Evolutionary conservation across 148 eudicot genomes (phyloP).

Genomic region (Rhododendron ovatum): DNA sequence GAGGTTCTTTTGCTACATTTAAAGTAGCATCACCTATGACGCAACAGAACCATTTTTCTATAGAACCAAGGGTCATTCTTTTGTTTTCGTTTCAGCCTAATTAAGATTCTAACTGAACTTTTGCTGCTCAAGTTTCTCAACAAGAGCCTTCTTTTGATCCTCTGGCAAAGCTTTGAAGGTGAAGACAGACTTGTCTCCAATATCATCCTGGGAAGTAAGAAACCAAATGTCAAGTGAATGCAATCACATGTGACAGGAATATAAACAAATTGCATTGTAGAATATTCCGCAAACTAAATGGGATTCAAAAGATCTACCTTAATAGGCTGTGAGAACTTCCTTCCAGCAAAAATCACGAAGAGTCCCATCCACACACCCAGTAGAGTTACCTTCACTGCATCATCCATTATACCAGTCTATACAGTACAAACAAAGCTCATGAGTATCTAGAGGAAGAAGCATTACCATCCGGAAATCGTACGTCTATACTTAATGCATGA

Average conservation of each 20-base stretch:
- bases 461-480: not conserved
- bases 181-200: constrained; percentile 97
- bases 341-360: constrained; percentile 71
- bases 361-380: constrained; percentile 82
- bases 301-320: constrained; percentile 49
- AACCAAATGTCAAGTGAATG: not conserved
- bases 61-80: not conserved
- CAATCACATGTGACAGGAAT: not conserved
- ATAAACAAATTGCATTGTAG: not conserved
- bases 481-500: not conserved
- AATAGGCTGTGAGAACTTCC: constrained; percentile 87
- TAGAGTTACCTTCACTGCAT: constrained; percentile 56
- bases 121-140: constrained; percentile 51
- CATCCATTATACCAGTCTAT: constrained; percentile 76
- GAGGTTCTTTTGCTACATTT: not conserved
- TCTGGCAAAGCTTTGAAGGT: constrained; percentile 70
- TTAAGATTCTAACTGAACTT: constrained; percentile 18
- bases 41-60: not conserved
- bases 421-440: constrained; percentile 10
- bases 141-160: constrained; percentile 63
- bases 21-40: not conserved
- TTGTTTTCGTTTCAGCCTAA: not conserved
- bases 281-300: not conserved
- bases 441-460: constrained; percentile 3
- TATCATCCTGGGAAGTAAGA: constrained; percentile 61